Conservation (phyloP, 345 rosid species). For the Conringia planisiliqua region DNA sequence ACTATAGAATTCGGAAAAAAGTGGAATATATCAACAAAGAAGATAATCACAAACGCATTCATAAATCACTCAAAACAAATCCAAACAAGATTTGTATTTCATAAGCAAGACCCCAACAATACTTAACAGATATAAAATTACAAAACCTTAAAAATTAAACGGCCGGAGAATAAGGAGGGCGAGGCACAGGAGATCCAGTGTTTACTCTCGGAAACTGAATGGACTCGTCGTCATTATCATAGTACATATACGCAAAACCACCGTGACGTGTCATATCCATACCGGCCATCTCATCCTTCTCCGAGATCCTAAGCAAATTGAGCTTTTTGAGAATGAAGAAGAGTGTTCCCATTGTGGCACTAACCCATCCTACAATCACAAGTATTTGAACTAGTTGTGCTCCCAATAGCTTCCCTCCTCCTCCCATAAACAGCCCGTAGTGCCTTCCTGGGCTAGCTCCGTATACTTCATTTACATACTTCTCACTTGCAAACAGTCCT, state of each 20-base stretch:
- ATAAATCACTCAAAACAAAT: not conserved
- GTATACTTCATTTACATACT: slow-evolving; percentile 56
- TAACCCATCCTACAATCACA: slow-evolving; percentile 76
- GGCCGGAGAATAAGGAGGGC: not conserved
- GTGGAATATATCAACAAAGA: not conserved
- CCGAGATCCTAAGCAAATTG: slow-evolving; percentile 63
- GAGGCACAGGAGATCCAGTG: slow-evolving; percentile 34
- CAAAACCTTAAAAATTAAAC: not conserved
- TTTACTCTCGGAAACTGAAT: slow-evolving; percentile 40
- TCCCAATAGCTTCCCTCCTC: slow-evolving; percentile 73
- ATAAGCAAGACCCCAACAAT: slow-evolving; percentile 3
- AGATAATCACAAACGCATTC: not conserved
- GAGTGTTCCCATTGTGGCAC: slow-evolving; percentile 79
- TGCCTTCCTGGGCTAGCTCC: slow-evolving; percentile 35
- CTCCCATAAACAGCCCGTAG: slow-evolving; percentile 83
- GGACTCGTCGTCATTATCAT: slow-evolving; percentile 53
- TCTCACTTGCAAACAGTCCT: slow-evolving; percentile 61
- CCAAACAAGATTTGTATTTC: slow-evolving; percentile 2
- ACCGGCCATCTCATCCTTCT: slow-evolving; percentile 73
- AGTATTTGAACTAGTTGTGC: slow-evolving; percentile 75
- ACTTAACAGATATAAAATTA: not conserved
- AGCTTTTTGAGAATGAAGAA: slow-evolving; percentile 56
- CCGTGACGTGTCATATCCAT: slow-evolving; percentile 91
- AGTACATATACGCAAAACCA: slow-evolving; percentile 77
- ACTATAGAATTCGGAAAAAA: not conserved